Evolutionary conservation across 768 basidiomycete species (phyloP).

Genomic region (Floccularia luteovirens): DNA sequence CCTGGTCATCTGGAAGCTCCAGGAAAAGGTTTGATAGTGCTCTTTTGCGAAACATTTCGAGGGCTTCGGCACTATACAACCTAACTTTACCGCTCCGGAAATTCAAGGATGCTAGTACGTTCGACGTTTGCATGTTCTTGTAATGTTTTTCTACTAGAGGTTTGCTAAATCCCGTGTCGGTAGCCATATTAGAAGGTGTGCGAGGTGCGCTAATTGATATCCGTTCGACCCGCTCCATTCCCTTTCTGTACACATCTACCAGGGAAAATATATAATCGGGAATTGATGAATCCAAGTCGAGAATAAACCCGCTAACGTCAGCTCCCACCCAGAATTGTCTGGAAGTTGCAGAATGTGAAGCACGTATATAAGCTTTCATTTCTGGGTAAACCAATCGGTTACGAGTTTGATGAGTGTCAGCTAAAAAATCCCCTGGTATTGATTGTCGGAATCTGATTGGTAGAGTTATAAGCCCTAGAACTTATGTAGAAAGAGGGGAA

Average conservation of each 20-base stretch:
- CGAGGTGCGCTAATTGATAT: conserved; percentile 51
- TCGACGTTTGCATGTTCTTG: conserved; percentile 43
- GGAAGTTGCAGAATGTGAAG: conserved; percentile 36
- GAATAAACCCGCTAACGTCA: conserved; percentile 74
- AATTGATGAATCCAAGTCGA: conserved; percentile 79
- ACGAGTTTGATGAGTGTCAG: conserved; percentile 55
- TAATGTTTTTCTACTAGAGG: conserved; percentile 19
- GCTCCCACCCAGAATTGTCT: conserved; percentile 57
- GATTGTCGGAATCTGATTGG: conserved; percentile 69
- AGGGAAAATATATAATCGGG: conserved; percentile 75
- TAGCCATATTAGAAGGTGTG: conserved; percentile 20
- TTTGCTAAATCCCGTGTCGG: conserved; percentile 10
- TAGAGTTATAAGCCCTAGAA: conserved; percentile 1
- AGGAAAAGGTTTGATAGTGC: conserved; percentile 22
- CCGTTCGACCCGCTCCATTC: conserved; percentile 69
- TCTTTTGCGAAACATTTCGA: conserved; percentile 29
- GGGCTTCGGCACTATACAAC: conserved; percentile 48
- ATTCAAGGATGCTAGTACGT: conserved; percentile 55
- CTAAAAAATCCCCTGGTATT: conserved; percentile 58
- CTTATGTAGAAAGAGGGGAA: conserved; percentile 6
- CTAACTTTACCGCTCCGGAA: conserved; percentile 85
- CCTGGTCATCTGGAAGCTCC: conserved; percentile 45
- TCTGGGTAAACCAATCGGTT: conserved; percentile 76
- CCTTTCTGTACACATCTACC: conserved; percentile 77
- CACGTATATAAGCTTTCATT: conserved; percentile 69